A percentile compares a stretch with the other conserved stretches of the same genome.
phyloP scores from a whole-genome alignment of 768 basidiomycete species.

The Hygrophorus pudorinus region DNA sequence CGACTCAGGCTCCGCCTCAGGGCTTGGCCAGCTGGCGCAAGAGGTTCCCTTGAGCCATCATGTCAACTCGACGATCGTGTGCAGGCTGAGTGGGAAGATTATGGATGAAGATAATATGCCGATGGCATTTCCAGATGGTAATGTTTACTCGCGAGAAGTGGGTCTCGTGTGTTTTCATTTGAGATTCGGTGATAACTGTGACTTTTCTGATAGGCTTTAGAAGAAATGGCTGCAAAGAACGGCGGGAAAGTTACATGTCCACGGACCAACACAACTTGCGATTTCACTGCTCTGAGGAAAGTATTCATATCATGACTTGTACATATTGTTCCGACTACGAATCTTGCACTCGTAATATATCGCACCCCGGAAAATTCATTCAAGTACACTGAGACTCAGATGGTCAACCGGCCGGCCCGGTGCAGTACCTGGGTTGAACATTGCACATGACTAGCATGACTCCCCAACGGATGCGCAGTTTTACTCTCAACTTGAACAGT shows the following conservation, averaged over 20 bases:
- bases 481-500: no score
- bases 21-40: conserved; percentile 64
- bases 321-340: background rate
- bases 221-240: conserved; percentile 79
- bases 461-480: no score
- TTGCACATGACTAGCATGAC: no score
- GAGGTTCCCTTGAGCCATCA: conserved; percentile 93
- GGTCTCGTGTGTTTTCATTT: conserved; percentile 17
- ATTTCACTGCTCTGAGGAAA: conserved; percentile 63
- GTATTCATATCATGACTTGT: conserved; percentile 74
- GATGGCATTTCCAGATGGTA: conserved; percentile 82
- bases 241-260: conserved; percentile 80
- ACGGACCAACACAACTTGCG: conserved; percentile 52
- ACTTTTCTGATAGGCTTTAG: conserved; percentile 50
- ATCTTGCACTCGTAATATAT: background rate
- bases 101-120: conserved; percentile 95
- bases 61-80: conserved; percentile 92
- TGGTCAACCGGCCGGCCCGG: no score
- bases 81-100: conserved; percentile 81
- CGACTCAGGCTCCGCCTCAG: conserved; percentile 28
- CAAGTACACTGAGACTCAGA: no score
- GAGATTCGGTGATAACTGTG: conserved; percentile 9
- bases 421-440: no score
- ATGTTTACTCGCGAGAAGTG: conserved; percentile 91
- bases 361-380: no score